Conservation (phyloP, 495 filamentous ascomycete genomes). For the Talaromyces ruber region DNA sequence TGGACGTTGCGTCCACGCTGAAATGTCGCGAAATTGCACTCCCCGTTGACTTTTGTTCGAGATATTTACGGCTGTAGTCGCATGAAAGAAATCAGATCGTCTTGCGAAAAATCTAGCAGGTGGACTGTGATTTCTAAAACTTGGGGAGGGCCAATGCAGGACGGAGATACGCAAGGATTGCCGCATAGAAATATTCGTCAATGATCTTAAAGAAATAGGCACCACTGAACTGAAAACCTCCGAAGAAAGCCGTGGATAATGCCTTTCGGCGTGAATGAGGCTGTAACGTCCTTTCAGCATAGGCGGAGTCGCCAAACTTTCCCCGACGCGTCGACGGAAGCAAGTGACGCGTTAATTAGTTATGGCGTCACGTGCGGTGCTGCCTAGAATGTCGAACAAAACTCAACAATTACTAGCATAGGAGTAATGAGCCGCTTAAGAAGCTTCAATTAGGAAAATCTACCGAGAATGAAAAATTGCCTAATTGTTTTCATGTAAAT, state of each 20-base stretch:
- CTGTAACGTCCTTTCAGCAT: background rate
- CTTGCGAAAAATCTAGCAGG: background rate
- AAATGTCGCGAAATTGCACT: background rate
- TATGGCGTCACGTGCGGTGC: slow-evolving; percentile 1
- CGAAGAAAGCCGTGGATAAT: background rate
- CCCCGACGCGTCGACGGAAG: background rate
- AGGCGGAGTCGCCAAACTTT: background rate
- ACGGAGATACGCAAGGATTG: slow-evolving; percentile 10
- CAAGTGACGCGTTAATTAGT: slow-evolving; percentile 6
- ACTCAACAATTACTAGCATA: background rate
- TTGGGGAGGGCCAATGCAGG: slow-evolving; percentile 1
- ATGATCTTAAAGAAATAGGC: background rate
- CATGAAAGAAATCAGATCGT: background rate
- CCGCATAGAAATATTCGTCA: slow-evolving; percentile 17
- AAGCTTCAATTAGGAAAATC: background rate
- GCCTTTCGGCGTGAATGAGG: background rate
- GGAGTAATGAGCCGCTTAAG: background rate
- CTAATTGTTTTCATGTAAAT: background rate
- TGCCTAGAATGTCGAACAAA: background rate
- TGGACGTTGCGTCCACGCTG: background rate
- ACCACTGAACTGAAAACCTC: background rate
- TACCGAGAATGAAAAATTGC: background rate
- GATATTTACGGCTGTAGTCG: background rate
- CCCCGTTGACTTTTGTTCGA: background rate
- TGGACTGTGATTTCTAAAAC: background rate